These are phyloP conservation scores for Ascoidea asiatica DNA, from an alignment of 805 yeast species.

Conservation along the genomic window DNA sequence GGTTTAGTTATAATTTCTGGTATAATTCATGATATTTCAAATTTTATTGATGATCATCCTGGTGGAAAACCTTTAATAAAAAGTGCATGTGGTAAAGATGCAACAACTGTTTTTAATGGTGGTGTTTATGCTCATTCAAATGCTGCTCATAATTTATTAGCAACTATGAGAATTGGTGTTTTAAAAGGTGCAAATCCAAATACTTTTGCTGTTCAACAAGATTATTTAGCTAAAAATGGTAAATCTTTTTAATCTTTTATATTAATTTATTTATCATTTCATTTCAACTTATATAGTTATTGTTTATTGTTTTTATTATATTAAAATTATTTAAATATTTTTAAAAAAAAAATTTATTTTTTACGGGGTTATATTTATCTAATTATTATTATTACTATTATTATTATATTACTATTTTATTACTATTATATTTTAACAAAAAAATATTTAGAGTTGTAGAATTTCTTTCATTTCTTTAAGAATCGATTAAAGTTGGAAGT, in stretches of 20 bases:
- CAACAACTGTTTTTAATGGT: slow-evolving; percentile 88
- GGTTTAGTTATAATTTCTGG: slow-evolving; percentile 77
- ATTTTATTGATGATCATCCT: slow-evolving; percentile 85
- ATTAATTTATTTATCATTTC: no score
- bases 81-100: slow-evolving; percentile 85
- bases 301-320: no score
- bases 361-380: no score
- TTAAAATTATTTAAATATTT: no score
- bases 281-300: no score
- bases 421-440: no score
- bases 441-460: no score
- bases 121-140: slow-evolving; percentile 90
- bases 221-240: slow-evolving; percentile 25
- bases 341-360: no score
- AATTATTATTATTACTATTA: no score
- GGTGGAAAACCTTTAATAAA: slow-evolving; percentile 75
- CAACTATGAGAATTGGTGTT: slow-evolving; percentile 88
- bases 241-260: slow-evolving; percentile 2
- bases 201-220: slow-evolving; percentile 39
- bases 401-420: no score
- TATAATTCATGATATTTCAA: slow-evolving; percentile 86
- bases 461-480: no score
- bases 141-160: slow-evolving; percentile 81
- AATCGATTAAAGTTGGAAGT: no score
- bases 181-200: slow-evolving; percentile 47